Percentiles rank a stretch among this genome's conserved stretches.
phyloP scores from a whole-genome alignment of 2,329 filamentous ascomycete species.

The Cladosporium austrohemisphaericum region DNA sequence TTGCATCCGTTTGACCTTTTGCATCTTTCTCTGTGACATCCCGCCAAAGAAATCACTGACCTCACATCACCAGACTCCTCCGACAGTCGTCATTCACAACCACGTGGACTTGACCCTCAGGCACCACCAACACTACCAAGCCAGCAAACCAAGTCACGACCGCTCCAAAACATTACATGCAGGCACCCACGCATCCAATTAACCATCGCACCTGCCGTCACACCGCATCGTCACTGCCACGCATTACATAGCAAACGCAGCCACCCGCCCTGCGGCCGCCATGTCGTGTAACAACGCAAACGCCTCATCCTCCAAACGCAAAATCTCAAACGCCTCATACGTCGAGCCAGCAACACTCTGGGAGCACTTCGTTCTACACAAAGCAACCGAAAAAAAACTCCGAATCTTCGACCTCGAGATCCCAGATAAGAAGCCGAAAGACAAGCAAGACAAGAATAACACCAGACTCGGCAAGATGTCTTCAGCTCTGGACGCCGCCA shows the following conservation, averaged over 20 bases:
- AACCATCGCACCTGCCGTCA: background rate
- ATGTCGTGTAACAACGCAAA: conserved; percentile 9
- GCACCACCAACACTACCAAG: no score
- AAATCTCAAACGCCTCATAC: background rate
- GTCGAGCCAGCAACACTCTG: background rate
- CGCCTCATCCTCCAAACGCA: background rate
- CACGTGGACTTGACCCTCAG: no score
- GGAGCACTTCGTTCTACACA: background rate
- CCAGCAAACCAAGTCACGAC: no score
- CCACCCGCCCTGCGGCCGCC: background rate
- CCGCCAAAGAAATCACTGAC: no score
- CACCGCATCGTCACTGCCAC: background rate
- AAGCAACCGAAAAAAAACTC: conserved; percentile 1
- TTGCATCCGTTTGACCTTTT: no score
- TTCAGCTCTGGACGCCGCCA: background rate
- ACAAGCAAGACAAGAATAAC: background rate
- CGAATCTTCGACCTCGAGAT: conserved; percentile 9
- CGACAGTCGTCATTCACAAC: no score
- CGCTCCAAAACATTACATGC: background rate
- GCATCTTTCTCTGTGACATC: no score
- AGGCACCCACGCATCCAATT: no score
- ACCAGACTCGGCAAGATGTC: background rate
- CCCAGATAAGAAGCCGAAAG: background rate
- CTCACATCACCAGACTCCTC: no score
- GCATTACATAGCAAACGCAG: background rate